Evolutionary conservation across 2,329 filamentous ascomycete species (phyloP), one percentile per base, ranked within the genome.

Genomic region (Penicillium expansum): DNA sequence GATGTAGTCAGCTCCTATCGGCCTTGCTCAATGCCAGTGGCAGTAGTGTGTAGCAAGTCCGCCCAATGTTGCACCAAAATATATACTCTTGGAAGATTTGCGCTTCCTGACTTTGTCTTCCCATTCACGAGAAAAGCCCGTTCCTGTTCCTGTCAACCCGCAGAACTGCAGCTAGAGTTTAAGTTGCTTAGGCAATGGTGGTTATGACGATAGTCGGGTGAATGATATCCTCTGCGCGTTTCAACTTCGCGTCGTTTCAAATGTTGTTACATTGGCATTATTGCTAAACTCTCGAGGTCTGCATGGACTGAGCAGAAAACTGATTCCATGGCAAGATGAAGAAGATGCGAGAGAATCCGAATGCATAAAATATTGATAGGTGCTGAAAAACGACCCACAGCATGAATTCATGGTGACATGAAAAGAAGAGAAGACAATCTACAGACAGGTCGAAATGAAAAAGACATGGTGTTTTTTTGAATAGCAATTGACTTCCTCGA

Each of bases 191-290:
- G 10, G 57, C 48, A 24, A 49, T 38, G 5, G 52, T 58, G 11
- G 41, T 45, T 2, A 52, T 63, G 18, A 42, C 18, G 9, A 56
- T 33, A 16, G 20, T 49, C 7, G 57, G 55, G 1, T 39, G 20
- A n/a, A 55, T 30, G 10, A 60, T 14, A 22, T 18, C 33, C 18
- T 59, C 24, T 20, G 59, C 61, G 27, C 22, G 43, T 16, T 7
- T 45, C 29, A 22, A 22, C 18, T 8, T 22, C 13, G 18, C 29
- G 29, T 45, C 18, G 18, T 24, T 24, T 24, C 24, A 24, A 24
- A 24, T 24, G 32, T 45, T 32, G 18, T 32, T 45, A 45, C 18
- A 18, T 32, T 45, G 43, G 16, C n/a, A 32, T 22, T 30, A 14
- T 30, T 22, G 43, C 29, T 32, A 20, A 24, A 24, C 24, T 24